Evolutionary conservation across 371 early-diverging fungal species (phyloP).

Genomic region (Mucor sp.): DNA sequence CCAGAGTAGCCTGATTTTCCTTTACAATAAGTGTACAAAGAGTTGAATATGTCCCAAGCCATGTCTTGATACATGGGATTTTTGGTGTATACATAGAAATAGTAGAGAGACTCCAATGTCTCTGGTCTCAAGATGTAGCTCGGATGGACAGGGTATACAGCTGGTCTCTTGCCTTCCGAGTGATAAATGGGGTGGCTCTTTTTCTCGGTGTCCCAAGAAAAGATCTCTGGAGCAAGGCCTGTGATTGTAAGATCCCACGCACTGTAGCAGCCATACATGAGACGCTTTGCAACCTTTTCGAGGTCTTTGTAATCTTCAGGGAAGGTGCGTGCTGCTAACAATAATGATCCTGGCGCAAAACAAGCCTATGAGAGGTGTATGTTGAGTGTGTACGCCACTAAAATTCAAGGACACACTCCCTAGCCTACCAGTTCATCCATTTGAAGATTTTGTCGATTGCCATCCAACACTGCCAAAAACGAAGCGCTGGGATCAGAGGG

Average conservation of each 20-base stretch:
- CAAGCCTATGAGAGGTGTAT: constrained; percentile 24
- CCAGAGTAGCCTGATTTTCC: constrained; percentile 46
- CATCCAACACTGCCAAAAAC: constrained; percentile 27
- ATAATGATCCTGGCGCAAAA: constrained; percentile 43
- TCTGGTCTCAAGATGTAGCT: constrained; percentile 60
- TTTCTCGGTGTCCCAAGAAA: constrained; percentile 27
- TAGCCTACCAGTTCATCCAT: constrained; percentile 50
- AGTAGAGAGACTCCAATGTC: constrained; percentile 76
- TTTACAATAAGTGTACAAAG: constrained; percentile 44
- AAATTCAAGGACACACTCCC: too few species aligned
- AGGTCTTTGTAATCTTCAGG: constrained; percentile 27
- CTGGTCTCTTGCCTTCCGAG: constrained; percentile 14
- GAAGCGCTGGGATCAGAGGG: constrained; percentile 19
- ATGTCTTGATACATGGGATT: constrained; percentile 69
- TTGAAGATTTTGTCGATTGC: constrained; percentile 12
- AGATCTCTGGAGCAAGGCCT: constrained; percentile 47
- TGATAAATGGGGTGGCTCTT: not conserved
- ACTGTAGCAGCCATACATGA: constrained; percentile 45
- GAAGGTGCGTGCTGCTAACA: constrained; percentile 34
- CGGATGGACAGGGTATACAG: constrained; percentile 27
- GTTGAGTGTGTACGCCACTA: not conserved
- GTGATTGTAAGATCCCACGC: constrained; percentile 44
- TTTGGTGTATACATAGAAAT: constrained; percentile 70
- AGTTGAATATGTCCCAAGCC: constrained; percentile 72
- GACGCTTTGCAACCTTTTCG: constrained; percentile 26